phyloP scores from a whole-genome alignment of 1,284 basidiomycete genomes.

The Marasmius tenuissimus region DNA sequence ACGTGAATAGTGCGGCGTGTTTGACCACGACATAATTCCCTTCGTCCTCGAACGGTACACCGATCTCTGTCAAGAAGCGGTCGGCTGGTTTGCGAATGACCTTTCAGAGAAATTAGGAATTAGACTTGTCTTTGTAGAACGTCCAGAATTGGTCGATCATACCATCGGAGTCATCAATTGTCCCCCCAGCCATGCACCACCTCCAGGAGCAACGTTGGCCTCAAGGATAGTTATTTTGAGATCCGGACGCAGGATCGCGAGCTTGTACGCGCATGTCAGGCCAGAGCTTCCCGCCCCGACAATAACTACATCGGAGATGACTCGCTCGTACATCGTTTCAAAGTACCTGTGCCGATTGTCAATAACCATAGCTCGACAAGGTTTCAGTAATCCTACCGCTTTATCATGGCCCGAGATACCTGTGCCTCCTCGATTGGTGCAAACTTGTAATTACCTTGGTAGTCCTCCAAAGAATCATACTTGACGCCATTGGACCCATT shows the following conservation, averaged over 20 bases:
- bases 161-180: constrained; percentile 87
- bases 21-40: constrained; percentile 80
- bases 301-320: constrained; percentile 78
- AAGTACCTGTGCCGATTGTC: constrained; percentile 51
- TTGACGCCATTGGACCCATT: constrained; percentile 14
- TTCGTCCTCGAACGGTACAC: constrained; percentile 82
- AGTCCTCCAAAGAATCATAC: constrained; percentile 49
- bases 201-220: constrained; percentile 81
- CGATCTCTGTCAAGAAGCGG: constrained; percentile 70
- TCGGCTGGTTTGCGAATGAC: constrained; percentile 83
- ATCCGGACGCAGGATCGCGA: constrained; percentile 71
- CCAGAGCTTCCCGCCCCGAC: constrained; percentile 82
- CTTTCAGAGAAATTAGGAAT: constrained; percentile 27
- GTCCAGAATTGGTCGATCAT: constrained; percentile 4
- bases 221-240: constrained; percentile 82
- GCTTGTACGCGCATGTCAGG: constrained; percentile 76
- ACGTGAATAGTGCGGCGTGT: constrained; percentile 82
- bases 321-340: constrained; percentile 71
- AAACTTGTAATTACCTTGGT: constrained; percentile 64
- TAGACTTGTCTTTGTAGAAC: not conserved
- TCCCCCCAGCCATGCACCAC: constrained; percentile 79
- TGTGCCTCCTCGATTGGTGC: constrained; percentile 77
- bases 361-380: not conserved
- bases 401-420: constrained; percentile 80
- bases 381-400: constrained; percentile 43